Conservation (phyloP, 2,329 filamentous ascomycete genomes). For the Trichophyton mentagrophytes region DNA sequence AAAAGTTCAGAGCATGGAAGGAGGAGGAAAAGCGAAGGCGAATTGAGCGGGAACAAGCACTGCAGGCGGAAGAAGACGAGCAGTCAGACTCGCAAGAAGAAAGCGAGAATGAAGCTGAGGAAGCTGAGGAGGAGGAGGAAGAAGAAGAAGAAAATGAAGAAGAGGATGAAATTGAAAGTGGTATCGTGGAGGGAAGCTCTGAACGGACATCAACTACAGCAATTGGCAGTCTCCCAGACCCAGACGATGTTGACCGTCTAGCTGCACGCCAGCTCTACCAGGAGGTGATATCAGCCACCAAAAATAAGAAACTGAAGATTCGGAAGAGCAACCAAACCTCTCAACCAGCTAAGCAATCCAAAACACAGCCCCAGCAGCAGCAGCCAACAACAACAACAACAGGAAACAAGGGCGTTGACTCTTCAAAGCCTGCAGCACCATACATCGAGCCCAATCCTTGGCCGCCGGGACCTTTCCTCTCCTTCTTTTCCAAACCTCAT, state of each 20-base stretch:
- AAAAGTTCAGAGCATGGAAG: conserved; percentile 80
- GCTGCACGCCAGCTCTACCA: conserved; percentile 63
- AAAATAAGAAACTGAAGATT: not conserved
- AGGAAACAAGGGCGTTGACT: conserved; percentile 6
- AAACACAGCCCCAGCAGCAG: not conserved
- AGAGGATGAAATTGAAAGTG: conserved; percentile 1
- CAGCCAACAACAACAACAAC: not conserved
- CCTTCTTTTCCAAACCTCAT: conserved; percentile 71
- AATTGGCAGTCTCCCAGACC: conserved; percentile 46
- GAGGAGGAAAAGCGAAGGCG: conserved; percentile 78
- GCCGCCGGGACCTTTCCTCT: conserved; percentile 54
- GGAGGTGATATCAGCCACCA: conserved; percentile 39
- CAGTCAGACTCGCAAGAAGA: conserved; percentile 29
- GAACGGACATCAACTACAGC: conserved; percentile 16
- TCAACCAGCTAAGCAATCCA: not conserved
- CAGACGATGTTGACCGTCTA: conserved; percentile 57
- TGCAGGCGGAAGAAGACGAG: conserved; percentile 38
- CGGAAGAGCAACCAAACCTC: not conserved
- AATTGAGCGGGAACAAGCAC: conserved; percentile 56
- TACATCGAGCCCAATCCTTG: conserved; percentile 15
- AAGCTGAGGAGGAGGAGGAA: conserved; percentile 7
- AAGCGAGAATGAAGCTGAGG: conserved; percentile 15
- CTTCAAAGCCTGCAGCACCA: conserved; percentile 16
- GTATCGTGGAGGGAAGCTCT: conserved; percentile 4
- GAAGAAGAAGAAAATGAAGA: conserved; percentile 11